Base-by-base conservation (phyloP, 1,139 yeast genomes). In the Trichomonascaceae sp. region DNA sequence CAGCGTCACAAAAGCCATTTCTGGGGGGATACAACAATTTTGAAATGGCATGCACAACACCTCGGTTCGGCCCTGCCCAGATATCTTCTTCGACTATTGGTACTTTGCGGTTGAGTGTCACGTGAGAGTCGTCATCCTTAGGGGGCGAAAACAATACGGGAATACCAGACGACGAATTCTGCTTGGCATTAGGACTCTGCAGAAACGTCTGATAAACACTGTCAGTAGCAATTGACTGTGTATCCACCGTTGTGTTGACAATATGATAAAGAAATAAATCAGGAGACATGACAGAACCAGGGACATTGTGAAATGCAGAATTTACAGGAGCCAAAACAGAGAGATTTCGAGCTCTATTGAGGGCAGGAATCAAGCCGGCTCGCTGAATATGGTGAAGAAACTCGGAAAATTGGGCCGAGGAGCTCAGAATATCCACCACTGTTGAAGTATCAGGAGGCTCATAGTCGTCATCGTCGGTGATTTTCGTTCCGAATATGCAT, bases 301-400 rank as follows among this genome's bases (percentile, higher is more conserved):
- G 65, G 18, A 63, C 50, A 13, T 59, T 63, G 15, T 72, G 75
- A 69, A 87, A 90, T 0, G 96, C 97, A 62, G 86, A 83, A 70
- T 91, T 89, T 18, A 87, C 79, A 0, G 98, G 97, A 0, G 97
- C 97, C 48, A 89, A 68, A 18, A 91, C 71, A 0, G 98, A 89
- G 52, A 85, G 78, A 66, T 90, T 86, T 41, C 75, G 72, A 58
- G 86, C 70, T 41, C 74, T 73, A 66, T 89, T 91, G 51, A 93
- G 69, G 38, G 73, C 70, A 1, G 95, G 95, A 1, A 93, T 74
- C 58, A 87, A 71, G 12, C 85, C 95, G 48, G 77, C 74, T 51
- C 79, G 72, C 66, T 91, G 97, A 2, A 91, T 63, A 27, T 81
- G 73, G 50, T 84, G 72, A 20, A 91, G 70, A 56, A 91, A 82